phyloP scores from a whole-genome alignment of 805 yeast species.

The Wickerhamiella slavikovae region DNA sequence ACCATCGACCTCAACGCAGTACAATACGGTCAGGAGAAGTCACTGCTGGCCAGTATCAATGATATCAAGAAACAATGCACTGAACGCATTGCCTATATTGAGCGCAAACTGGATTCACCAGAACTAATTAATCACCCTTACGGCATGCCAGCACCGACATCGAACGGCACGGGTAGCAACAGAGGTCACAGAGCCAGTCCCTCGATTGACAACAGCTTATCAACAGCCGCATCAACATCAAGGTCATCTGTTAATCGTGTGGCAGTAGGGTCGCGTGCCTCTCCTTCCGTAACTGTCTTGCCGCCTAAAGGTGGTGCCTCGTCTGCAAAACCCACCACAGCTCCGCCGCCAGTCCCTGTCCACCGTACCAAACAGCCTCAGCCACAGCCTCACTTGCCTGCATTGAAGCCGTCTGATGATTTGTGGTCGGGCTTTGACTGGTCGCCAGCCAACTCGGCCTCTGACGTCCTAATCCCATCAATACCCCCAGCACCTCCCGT shows the following conservation, averaged over 20 bases:
- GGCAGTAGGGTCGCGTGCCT: constrained; percentile 13
- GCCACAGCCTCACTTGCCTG: too few species aligned
- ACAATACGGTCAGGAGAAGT: constrained; percentile 16
- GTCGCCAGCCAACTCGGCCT: too few species aligned
- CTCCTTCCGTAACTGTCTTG: too few species aligned
- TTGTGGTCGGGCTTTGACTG: too few species aligned
- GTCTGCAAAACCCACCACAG: too few species aligned
- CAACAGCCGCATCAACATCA: constrained; percentile 1
- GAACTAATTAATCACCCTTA: constrained; percentile 11
- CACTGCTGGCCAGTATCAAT: constrained; percentile 17
- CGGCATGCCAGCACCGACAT: constrained; percentile 6
- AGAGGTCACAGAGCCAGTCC: not conserved
- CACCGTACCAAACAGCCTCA: too few species aligned
- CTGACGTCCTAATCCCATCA: too few species aligned
- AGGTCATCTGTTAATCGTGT: constrained; percentile 6
- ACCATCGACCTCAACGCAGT: constrained; percentile 16
- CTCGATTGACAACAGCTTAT: not conserved
- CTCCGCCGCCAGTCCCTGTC: too few species aligned
- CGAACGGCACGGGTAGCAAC: not conserved
- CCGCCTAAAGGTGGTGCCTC: too few species aligned
- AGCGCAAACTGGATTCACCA: constrained; percentile 5
- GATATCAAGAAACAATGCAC: constrained; percentile 23
- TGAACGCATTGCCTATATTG: constrained; percentile 17
- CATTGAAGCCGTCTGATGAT: too few species aligned
- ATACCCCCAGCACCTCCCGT: too few species aligned